phyloP scores from a whole-genome alignment of 495 filamentous ascomycete species.

The Penicillium cataractarum region DNA sequence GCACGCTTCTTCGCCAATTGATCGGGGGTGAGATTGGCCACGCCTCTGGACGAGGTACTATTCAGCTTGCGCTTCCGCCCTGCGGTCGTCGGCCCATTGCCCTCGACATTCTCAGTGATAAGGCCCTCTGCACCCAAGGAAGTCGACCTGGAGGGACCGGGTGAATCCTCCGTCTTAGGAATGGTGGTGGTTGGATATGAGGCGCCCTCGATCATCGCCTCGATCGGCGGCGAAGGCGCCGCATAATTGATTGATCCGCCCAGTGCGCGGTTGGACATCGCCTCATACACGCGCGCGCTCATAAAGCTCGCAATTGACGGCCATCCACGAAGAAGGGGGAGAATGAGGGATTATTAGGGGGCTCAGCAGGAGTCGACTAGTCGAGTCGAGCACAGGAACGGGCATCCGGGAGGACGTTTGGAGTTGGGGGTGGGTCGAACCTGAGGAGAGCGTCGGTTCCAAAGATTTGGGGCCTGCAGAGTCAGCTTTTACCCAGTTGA shows the following conservation, averaged over 20 bases:
- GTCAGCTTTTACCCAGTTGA: background rate
- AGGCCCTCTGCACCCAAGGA: conserved; percentile 35
- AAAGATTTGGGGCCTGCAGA: background rate
- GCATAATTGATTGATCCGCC: conserved; percentile 31
- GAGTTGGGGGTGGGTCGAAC: conserved; percentile 13
- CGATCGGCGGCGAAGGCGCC: conserved; percentile 35
- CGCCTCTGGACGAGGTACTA: conserved; percentile 63
- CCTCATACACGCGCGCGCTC: conserved; percentile 33
- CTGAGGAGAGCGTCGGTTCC: conserved; percentile 5
- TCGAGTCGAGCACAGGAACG: conserved; percentile 9
- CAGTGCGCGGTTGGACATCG: conserved; percentile 45
- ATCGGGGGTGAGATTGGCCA: conserved; percentile 72
- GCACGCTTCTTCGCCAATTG: conserved; percentile 80
- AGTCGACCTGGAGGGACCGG: conserved; percentile 33
- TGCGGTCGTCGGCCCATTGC: conserved; percentile 26
- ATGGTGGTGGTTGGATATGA: conserved; percentile 25
- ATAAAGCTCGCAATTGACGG: conserved; percentile 26
- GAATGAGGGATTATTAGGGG: conserved; percentile 1
- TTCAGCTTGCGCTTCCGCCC: conserved; percentile 55
- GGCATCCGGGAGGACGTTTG: conserved; percentile 4
- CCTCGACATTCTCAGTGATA: conserved; percentile 21
- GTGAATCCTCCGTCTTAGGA: conserved; percentile 37
- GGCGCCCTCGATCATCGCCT: conserved; percentile 15
- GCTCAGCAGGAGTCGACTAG: conserved; percentile 4
- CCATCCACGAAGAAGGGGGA: conserved; percentile 35